Percentiles rank a stretch among this genome's conserved stretches.
phyloP scores from a whole-genome alignment of 2,329 filamentous ascomycete genomes.

The Penicillium sp. region DNA sequence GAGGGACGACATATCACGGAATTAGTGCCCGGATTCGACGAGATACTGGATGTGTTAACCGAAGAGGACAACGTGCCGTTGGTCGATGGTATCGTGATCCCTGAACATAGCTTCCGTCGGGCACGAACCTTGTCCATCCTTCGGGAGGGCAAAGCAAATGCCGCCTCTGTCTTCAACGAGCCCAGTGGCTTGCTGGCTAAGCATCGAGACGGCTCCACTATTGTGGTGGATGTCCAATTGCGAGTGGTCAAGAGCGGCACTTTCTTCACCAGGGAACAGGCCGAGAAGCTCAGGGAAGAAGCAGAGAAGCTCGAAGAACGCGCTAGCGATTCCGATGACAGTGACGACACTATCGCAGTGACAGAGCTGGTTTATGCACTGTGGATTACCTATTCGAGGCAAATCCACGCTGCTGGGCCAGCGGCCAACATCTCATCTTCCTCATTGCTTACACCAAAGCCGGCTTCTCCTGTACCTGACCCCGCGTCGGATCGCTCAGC shows the following conservation, averaged over 20 bases:
- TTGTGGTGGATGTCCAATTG: slow-evolving; percentile 95
- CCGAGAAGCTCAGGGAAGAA: slow-evolving; percentile 59
- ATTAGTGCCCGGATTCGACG: slow-evolving; percentile 81
- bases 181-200: slow-evolving; percentile 78
- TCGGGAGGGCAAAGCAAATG: slow-evolving; percentile 75
- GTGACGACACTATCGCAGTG: slow-evolving; percentile 44
- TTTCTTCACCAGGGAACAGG: slow-evolving; percentile 53
- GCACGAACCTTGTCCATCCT: slow-evolving; percentile 79
- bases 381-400: slow-evolving; percentile 95
- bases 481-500: slow-evolving; percentile 69
- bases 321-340: slow-evolving; percentile 49
- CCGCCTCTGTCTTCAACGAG: slow-evolving; percentile 69
- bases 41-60: slow-evolving; percentile 70
- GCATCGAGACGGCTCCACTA: slow-evolving; percentile 84
- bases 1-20: slow-evolving; percentile 74
- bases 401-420: slow-evolving; percentile 71
- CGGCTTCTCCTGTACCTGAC: slow-evolving; percentile 68
- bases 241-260: slow-evolving; percentile 88
- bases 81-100: slow-evolving; percentile 90
- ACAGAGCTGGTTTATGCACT: slow-evolving; percentile 86
- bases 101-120: slow-evolving; percentile 90
- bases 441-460: slow-evolving; percentile 59
- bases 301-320: slow-evolving; percentile 62
- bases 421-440: slow-evolving; percentile 50
- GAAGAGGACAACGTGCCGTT: slow-evolving; percentile 81